Evolutionary conservation across 116 monocot genomes (phyloP), one percentile per base, ranked within the genome.

Genomic region (Posidonia oceanica): DNA sequence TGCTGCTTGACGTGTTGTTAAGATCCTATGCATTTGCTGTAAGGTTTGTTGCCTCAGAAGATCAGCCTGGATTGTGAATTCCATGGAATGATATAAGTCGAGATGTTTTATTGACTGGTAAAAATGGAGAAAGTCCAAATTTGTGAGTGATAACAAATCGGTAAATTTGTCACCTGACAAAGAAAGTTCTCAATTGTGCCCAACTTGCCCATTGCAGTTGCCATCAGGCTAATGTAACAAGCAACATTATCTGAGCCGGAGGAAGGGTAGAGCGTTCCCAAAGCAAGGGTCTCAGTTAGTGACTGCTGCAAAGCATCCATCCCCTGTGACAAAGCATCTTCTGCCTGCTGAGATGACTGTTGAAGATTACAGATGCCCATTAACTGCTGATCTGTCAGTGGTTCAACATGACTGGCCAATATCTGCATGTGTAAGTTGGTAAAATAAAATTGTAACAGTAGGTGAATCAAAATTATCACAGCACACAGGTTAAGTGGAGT

Each of bases 351-450:
- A 15, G 87, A 82, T 21, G 93, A 89, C 71, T 89, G 93, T 72
- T 87, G 93, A 38, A 94, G 93, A 71, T 85, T 87, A 39, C 93
- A 94, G 56, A 94, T 73, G 14, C 93, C 93, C 85, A 93, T 81
- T 64, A 89, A 48, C 74, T 93, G 93, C 23, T 87, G 83, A 57
- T 93, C 93, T 6, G 93, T 83, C 61, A 89, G 75, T 2, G 89
- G 93, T 51, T 93, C 93, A 29, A 93, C 79, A 41, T 88, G 92
- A 54, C 72, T 75, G 15, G 80, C 83, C 48, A 92, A 64, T 61
- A 92, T 75, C 92, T 92, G 83, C 21, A 41, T 36, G 44, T 14
- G 21, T 39, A 18, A 48, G 5, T 48, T 48, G 48, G 48, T 48
- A 48, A 48, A 7, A 48, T 37, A 13, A 1, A 36, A 62, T 29